Conservation (phyloP, 2,329 filamentous ascomycete genomes). For the Pleoardoris graminearum region DNA sequence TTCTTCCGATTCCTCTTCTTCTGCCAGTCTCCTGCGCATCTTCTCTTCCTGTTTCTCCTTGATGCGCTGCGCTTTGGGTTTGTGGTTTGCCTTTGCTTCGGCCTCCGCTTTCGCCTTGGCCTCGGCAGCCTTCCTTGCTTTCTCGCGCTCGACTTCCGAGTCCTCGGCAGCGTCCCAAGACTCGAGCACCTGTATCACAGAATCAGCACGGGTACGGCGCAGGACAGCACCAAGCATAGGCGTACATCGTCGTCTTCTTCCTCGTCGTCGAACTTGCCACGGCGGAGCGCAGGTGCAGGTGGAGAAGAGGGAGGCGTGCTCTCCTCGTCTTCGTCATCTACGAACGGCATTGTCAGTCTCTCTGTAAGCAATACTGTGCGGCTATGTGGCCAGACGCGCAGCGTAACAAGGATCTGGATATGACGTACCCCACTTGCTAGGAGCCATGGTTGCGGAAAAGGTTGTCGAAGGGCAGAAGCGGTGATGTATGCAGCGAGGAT, state of each 20-base stretch:
- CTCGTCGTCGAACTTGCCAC: constrained; percentile 87
- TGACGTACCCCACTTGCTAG: constrained; percentile 50
- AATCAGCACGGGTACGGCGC: constrained; percentile 28
- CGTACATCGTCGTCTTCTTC: constrained; percentile 80
- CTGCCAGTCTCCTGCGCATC: constrained; percentile 61
- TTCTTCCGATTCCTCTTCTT: constrained; percentile 63
- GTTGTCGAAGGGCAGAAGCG: background rate
- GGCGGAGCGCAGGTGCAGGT: constrained; percentile 51
- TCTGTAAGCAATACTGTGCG: constrained; percentile 5
- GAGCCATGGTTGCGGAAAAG: constrained; percentile 39
- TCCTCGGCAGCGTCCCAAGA: constrained; percentile 97
- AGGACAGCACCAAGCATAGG: constrained; percentile 19
- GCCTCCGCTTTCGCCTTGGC: constrained; percentile 88
- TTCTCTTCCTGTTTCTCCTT: constrained; percentile 70
- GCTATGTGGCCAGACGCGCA: constrained; percentile 17
- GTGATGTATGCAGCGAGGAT: constrained; percentile 4
- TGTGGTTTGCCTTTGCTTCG: constrained; percentile 86
- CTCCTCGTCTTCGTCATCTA: constrained; percentile 62
- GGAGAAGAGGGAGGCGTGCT: constrained; percentile 55
- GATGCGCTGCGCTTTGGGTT: constrained; percentile 83
- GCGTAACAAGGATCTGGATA: constrained; percentile 35
- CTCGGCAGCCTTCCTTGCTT: constrained; percentile 82
- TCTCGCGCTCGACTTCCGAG: constrained; percentile 94
- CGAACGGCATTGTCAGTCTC: constrained; percentile 22
- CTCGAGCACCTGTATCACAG: constrained; percentile 72